Conservation (phyloP, 768 basidiomycete species). For the Tulasnella sp. region DNA sequence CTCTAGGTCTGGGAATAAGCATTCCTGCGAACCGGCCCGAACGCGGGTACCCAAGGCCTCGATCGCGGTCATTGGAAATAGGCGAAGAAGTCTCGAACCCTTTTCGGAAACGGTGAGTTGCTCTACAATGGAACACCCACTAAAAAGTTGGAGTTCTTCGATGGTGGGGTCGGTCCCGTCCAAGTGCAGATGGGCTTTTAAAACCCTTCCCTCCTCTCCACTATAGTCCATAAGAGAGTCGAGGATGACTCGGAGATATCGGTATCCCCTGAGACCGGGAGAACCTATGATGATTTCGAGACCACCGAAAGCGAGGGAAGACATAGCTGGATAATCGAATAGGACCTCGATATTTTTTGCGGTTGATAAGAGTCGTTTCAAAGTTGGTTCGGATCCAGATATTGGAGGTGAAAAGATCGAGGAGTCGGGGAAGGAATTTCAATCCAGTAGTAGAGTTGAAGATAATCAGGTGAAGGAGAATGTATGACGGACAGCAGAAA, state of each 20-base stretch:
- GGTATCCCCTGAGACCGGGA: background rate
- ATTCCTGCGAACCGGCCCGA: background rate
- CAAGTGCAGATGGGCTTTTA: background rate
- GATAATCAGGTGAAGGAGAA: background rate
- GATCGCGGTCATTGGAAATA: background rate
- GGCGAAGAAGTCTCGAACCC: background rate
- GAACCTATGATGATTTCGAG: background rate
- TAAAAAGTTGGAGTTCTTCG: background rate
- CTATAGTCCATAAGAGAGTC: background rate
- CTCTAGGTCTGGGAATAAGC: background rate
- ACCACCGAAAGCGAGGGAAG: background rate
- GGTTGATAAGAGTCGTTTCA: background rate
- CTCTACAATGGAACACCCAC: background rate
- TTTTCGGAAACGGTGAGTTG: background rate
- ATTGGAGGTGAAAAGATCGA: background rate
- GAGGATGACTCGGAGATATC: background rate
- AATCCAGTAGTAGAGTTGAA: background rate
- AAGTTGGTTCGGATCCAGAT: background rate
- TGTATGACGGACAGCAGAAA: background rate
- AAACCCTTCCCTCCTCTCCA: background rate
- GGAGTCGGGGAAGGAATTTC: background rate
- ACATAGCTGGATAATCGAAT: background rate
- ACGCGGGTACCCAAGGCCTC: background rate
- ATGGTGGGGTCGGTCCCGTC: background rate
- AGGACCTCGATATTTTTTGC: background rate